Evolutionary conservation across 1,139 yeast genomes (phyloP).

Genomic region (Nadsonia commutata): DNA sequence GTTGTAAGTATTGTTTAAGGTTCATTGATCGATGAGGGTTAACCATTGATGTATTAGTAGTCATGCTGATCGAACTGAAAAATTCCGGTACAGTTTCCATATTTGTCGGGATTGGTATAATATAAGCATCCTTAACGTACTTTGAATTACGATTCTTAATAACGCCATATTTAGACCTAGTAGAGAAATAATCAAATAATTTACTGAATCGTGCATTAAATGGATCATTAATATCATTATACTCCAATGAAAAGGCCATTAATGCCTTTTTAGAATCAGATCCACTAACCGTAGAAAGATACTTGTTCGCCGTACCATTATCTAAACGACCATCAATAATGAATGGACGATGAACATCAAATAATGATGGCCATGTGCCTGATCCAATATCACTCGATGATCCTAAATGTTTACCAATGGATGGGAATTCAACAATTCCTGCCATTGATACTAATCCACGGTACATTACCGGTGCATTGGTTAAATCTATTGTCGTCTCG

Average conservation of each 20-base stretch:
- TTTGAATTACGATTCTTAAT: constrained; percentile 31
- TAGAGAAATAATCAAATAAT: constrained; percentile 38
- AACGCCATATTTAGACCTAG: constrained; percentile 46
- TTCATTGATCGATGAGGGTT: neutral
- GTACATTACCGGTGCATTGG: neutral
- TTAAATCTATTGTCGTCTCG: neutral
- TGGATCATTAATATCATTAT: constrained; percentile 10
- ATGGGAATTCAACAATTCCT: constrained; percentile 37
- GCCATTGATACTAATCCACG: constrained; percentile 40
- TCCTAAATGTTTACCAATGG: constrained; percentile 30
- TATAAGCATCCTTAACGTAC: constrained; percentile 52
- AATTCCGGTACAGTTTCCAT: neutral
- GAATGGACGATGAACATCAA: constrained; percentile 25
- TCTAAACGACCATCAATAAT: constrained; percentile 53
- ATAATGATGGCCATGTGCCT: constrained; percentile 18
- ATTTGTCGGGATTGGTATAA: constrained; percentile 29
- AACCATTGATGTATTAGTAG: too few species aligned
- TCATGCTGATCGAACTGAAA: too few species aligned
- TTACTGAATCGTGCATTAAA: constrained; percentile 24
- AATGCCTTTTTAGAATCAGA: constrained; percentile 31
- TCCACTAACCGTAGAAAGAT: constrained; percentile 33
- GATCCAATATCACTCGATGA: constrained; percentile 20
- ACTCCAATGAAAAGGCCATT: constrained; percentile 26
- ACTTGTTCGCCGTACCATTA: constrained; percentile 37
- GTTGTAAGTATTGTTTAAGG: neutral